These are phyloP conservation scores for Stephanodiscus minutulus DNA, from an alignment of 108 stramenopile genomes.

Conservation along the genomic window DNA sequence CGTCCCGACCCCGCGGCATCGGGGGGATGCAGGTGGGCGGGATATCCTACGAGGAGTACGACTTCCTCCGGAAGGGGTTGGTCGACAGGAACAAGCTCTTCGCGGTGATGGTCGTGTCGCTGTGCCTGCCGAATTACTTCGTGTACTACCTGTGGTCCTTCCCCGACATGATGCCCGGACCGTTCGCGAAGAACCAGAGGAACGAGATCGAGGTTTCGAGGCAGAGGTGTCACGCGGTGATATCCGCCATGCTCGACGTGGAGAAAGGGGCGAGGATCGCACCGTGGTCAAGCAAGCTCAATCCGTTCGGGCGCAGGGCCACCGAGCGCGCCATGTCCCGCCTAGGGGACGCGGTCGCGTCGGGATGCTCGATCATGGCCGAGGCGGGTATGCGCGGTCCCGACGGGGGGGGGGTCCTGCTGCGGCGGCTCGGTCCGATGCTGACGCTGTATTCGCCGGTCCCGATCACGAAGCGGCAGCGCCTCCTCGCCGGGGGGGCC, in stretches of 20 bases:
- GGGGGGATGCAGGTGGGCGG: slow-evolving; percentile 37
- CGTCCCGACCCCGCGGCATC: slow-evolving; percentile 34
- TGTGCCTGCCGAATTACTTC: slow-evolving; percentile 70
- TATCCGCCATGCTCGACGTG: slow-evolving; percentile 63
- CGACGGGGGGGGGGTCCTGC: slow-evolving; percentile 39
- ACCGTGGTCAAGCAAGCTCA: slow-evolving; percentile 73
- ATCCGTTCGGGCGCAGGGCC: slow-evolving; percentile 74
- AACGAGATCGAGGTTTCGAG: slow-evolving; percentile 52
- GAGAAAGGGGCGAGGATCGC: slow-evolving; percentile 64
- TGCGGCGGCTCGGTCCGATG: slow-evolving; percentile 34
- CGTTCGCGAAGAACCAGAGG: slow-evolving; percentile 58
- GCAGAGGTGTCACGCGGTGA: slow-evolving; percentile 70
- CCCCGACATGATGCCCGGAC: slow-evolving; percentile 79
- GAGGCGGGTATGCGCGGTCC: slow-evolving; percentile 34
- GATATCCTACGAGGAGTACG: slow-evolving; percentile 63
- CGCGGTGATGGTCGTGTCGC: slow-evolving; percentile 63
- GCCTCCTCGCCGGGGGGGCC: slow-evolving; percentile 34
- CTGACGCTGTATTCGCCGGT: slow-evolving; percentile 39
- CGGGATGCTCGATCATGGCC: slow-evolving; percentile 11
- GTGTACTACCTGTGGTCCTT: slow-evolving; percentile 82
- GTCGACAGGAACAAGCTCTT: slow-evolving; percentile 77
- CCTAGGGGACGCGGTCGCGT: slow-evolving; percentile 16
- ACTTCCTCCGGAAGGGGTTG: slow-evolving; percentile 71
- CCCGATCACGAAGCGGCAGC: slow-evolving; percentile 34
- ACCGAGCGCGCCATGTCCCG: slow-evolving; percentile 47